Evolutionary conservation across 2,329 filamentous ascomycete species (phyloP).

Genomic region (Stachybotrys echinatus): DNA sequence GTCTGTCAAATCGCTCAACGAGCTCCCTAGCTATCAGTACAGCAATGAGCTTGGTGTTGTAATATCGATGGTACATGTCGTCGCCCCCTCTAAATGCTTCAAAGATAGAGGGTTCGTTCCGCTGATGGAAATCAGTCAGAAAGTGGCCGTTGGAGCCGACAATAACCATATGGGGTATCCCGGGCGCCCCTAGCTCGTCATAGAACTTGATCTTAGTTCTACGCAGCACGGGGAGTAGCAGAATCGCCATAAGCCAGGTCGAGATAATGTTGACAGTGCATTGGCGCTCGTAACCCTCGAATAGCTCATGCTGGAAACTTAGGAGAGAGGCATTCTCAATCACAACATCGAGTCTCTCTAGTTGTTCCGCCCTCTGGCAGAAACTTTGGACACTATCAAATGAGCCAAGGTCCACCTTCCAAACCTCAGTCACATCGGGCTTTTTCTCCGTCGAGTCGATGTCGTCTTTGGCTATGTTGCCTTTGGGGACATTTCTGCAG

Average conservation of each 20-base stretch:
- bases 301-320: background rate
- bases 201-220: background rate
- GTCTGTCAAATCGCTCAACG: background rate
- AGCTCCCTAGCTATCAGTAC: background rate
- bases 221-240: slow-evolving; percentile 2
- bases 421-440: slow-evolving; percentile 6
- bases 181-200: background rate
- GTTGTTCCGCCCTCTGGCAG: slow-evolving; percentile 2
- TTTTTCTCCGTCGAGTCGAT: slow-evolving; percentile 17
- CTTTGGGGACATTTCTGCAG: slow-evolving; percentile 27
- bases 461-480: slow-evolving; percentile 26
- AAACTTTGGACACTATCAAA: slow-evolving; percentile 6
- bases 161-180: background rate
- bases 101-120: background rate
- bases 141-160: background rate
- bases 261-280: slow-evolving; percentile 8
- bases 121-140: background rate
- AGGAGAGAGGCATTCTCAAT: slow-evolving; percentile 6
- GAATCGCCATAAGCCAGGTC: slow-evolving; percentile 5
- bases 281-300: slow-evolving; percentile 3
- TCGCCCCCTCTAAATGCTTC: background rate
- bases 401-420: slow-evolving; percentile 6
- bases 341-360: slow-evolving; percentile 5
- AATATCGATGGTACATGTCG: background rate
- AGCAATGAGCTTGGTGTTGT: background rate